phyloP scores from a whole-genome alignment of 345 rosid genomes.

The Pistacia vera region DNA sequence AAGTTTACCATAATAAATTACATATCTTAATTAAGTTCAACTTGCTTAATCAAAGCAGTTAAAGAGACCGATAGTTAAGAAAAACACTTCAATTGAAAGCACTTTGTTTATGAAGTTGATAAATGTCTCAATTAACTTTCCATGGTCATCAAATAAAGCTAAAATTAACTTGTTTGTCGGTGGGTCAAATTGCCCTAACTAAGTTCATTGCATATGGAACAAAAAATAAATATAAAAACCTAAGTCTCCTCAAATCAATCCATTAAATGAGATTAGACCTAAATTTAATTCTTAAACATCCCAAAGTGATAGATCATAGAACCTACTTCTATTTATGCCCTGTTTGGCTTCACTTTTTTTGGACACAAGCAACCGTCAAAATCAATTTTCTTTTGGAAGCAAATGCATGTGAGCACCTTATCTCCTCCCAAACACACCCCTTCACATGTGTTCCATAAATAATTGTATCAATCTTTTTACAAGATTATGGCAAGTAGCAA shows the following conservation, averaged over 20 bases:
- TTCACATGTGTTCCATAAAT: not conserved
- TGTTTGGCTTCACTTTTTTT: not conserved
- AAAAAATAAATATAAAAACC: not conserved
- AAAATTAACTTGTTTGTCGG: conserved; percentile 7
- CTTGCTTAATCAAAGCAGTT: no score
- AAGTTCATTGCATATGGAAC: not conserved
- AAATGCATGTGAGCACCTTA: not conserved
- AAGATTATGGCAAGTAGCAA: not conserved
- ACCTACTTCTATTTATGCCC: not conserved
- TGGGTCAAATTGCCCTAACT: not conserved
- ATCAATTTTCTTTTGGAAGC: not conserved
- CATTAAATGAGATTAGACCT: no score
- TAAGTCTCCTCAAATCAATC: no score
- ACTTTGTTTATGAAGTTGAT: not conserved
- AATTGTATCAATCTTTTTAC: not conserved
- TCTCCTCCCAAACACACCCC: not conserved
- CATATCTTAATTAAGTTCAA: no score
- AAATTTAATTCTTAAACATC: no score
- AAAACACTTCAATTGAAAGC: not conserved
- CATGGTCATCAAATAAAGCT: not conserved
- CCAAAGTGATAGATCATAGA: not conserved
- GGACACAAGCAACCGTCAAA: not conserved
- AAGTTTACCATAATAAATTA: no score
- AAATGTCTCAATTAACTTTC: not conserved
- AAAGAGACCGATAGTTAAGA: not conserved